A percentile compares a stretch with the other conserved stretches of the same genome.
These are phyloP conservation scores for Salvia splendens DNA, from an alignment of 257 asterid genomes.

Conservation along the genomic window DNA sequence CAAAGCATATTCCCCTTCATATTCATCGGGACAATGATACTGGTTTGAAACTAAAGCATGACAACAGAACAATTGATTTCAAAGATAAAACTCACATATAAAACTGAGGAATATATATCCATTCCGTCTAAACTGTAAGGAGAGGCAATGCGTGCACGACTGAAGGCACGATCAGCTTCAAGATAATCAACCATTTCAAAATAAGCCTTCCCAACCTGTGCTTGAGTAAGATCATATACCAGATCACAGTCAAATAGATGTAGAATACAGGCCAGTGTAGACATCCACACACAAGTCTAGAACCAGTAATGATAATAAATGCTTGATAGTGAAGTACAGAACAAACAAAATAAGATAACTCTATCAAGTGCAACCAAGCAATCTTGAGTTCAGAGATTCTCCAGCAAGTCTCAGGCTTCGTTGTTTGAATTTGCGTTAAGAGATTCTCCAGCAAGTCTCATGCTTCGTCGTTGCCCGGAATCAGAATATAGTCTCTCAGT, in stretches of 20 bases:
- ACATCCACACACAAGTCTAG: constrained; percentile 17
- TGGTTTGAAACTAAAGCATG: constrained; percentile 18
- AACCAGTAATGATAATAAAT: constrained; percentile 14
- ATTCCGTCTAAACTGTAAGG: constrained; percentile 91
- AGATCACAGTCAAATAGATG: too few relatives aligned
- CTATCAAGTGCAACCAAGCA: constrained; percentile 10
- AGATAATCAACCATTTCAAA: constrained; percentile 92
- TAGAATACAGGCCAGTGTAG: too few relatives aligned
- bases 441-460: constrained; percentile 88
- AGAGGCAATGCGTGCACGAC: constrained; percentile 76
- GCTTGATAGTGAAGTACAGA: constrained; percentile 8
- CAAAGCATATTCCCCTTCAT: not conserved
- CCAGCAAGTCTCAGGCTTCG: too few relatives aligned
- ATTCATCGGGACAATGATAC: constrained; percentile 21
- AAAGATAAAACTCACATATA: constrained; percentile 69
- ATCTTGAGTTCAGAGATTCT: not conserved
- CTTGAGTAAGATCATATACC: constrained; percentile 22
- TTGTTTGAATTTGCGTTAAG: constrained; percentile 52
- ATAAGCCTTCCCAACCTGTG: constrained; percentile 86
- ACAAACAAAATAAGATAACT: constrained; percentile 9
- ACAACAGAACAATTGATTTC: constrained; percentile 21
- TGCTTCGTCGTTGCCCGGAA: constrained; percentile 90
- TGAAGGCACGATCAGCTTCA: constrained; percentile 93
- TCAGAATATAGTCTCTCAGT: constrained; percentile 95
- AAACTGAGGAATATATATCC: constrained; percentile 89